phyloP scores from a whole-genome alignment of 2,329 filamentous ascomycete species.

The Aspergillus uvarum region DNA sequence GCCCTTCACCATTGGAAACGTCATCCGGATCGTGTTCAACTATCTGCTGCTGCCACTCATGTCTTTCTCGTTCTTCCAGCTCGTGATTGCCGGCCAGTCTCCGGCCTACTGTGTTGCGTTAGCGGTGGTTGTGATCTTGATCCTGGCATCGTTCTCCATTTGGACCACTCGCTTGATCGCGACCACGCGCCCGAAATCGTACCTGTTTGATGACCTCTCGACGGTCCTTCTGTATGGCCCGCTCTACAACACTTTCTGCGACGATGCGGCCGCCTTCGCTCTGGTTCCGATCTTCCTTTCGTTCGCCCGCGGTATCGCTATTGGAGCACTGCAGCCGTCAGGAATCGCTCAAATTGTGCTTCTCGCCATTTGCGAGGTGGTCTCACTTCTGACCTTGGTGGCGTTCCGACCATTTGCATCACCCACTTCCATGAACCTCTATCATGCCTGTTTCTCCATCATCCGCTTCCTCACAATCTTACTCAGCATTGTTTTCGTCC shows the following conservation, averaged over 20 bases:
- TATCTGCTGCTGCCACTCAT: slow-evolving; percentile 88
- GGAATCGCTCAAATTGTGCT: slow-evolving; percentile 91
- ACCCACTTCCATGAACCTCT: slow-evolving; percentile 95
- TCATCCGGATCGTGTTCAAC: slow-evolving; percentile 85
- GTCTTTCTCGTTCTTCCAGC: slow-evolving; percentile 83
- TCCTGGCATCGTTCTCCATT: slow-evolving; percentile 69
- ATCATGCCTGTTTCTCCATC: slow-evolving; percentile 80
- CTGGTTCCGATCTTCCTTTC: slow-evolving; percentile 82
- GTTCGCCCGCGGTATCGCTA: slow-evolving; percentile 80
- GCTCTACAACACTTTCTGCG: slow-evolving; percentile 95
- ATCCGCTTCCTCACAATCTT: slow-evolving; percentile 74
- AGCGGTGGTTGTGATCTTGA: slow-evolving; percentile 70
- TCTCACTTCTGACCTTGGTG: slow-evolving; percentile 80
- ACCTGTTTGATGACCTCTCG: slow-evolving; percentile 88
- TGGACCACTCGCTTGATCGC: slow-evolving; percentile 83
- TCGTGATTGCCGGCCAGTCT: slow-evolving; percentile 71
- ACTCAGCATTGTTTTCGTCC: slow-evolving; percentile 79
- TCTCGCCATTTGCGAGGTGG: slow-evolving; percentile 89
- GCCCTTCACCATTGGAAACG: slow-evolving; percentile 77
- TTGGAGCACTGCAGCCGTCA: slow-evolving; percentile 88
- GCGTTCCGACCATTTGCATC: slow-evolving; percentile 88
- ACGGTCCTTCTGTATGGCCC: slow-evolving; percentile 89
- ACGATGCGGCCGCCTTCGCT: slow-evolving; percentile 87
- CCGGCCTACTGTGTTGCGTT: slow-evolving; percentile 70
- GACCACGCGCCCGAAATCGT: slow-evolving; percentile 75